Evolutionary conservation across 108 stramenopile species (phyloP).

Genomic region (Poteriospumella lacustris): DNA sequence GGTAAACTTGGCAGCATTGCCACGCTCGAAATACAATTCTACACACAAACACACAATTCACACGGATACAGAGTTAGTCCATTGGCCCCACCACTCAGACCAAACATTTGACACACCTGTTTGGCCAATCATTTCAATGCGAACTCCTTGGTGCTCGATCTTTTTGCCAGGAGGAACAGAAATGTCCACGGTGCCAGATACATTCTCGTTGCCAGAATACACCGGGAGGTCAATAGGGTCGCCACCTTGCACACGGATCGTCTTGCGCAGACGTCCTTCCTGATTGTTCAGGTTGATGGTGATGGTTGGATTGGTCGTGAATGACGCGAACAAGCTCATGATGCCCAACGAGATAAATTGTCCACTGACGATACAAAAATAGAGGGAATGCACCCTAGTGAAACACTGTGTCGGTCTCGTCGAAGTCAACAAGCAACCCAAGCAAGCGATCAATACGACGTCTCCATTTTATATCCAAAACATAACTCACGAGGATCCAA

Average conservation of each 20-base stretch:
- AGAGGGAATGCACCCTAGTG: too few relatives aligned
- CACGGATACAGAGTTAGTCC: not conserved
- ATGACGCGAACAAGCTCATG: too few relatives aligned
- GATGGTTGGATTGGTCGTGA: not conserved
- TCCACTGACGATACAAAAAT: too few relatives aligned
- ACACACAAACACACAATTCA: not conserved
- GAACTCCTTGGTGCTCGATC: conserved; percentile 90
- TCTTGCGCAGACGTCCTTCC: not conserved
- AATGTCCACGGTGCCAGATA: conserved; percentile 74
- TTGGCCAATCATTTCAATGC: conserved; percentile 89
- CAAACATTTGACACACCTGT: conserved; percentile 29
- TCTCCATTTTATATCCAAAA: too few relatives aligned
- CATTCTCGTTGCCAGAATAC: conserved; percentile 23
- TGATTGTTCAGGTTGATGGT: not conserved
- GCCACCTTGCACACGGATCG: not conserved
- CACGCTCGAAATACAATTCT: conserved; percentile 65
- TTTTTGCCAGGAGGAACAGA: conserved; percentile 81
- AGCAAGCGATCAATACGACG: too few relatives aligned
- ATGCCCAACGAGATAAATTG: too few relatives aligned
- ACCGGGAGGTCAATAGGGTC: not conserved
- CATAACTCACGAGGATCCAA: too few relatives aligned
- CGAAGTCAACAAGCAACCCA: too few relatives aligned
- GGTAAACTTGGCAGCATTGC: conserved; percentile 75
- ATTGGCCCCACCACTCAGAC: not conserved
- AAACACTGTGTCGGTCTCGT: too few relatives aligned